A percentile compares a stretch with the other conserved stretches of the same genome.
Conservation (phyloP, 78 protist species). For the Salpingoeca rosetta region DNA sequence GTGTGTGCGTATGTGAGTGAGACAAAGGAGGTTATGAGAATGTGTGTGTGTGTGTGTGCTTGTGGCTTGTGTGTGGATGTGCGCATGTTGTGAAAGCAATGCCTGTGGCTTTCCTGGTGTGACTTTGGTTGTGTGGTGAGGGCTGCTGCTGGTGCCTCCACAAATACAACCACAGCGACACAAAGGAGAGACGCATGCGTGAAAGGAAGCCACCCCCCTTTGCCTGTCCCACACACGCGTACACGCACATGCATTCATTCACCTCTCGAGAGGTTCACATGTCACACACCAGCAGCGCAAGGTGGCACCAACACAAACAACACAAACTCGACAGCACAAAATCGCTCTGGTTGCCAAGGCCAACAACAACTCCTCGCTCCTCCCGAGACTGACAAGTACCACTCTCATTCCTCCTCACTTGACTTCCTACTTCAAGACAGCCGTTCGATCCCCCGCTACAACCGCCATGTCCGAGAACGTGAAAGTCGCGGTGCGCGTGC, state of each 20-base stretch:
- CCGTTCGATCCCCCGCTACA: too few relatives aligned
- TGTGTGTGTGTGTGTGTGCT: neutral
- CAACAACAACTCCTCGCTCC: too few relatives aligned
- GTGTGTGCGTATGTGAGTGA: neutral
- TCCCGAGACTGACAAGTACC: too few relatives aligned
- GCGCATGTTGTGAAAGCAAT: neutral
- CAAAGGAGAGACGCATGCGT: neutral
- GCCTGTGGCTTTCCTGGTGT: neutral
- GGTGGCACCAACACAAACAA: too few relatives aligned
- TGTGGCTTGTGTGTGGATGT: neutral
- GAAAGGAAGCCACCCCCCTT: neutral
- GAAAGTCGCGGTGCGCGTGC: constrained; percentile 28
- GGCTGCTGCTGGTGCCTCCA: neutral
- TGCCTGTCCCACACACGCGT: neutral
- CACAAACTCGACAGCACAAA: too few relatives aligned
- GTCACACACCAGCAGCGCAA: too few relatives aligned
- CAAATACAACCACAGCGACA: neutral
- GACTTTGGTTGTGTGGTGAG: neutral
- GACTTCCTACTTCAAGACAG: neutral
- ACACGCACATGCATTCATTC: too few relatives aligned
- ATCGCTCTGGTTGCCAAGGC: too few relatives aligned
- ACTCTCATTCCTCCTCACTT: too few relatives aligned
- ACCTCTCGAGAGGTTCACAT: too few relatives aligned
- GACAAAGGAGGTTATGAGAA: neutral
- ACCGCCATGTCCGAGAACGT: neutral